These are phyloP conservation scores for Candida anglica DNA, from an alignment of 805 yeast genomes.

Conservation along the genomic window DNA sequence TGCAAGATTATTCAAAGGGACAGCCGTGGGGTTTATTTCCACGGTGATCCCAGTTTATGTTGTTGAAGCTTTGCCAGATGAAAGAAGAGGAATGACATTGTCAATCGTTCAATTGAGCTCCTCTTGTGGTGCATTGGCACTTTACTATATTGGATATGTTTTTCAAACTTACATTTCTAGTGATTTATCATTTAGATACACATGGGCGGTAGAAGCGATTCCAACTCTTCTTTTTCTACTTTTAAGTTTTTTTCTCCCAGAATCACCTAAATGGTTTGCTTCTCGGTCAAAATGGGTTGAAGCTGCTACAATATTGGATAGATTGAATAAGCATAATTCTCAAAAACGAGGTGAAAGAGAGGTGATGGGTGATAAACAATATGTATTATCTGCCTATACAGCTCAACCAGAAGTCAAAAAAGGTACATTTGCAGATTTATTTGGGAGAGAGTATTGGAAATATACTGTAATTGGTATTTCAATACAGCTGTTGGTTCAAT, in stretches of 20 bases:
- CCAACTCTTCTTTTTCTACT: constrained; percentile 17
- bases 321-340: constrained; percentile 12
- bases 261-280: constrained; percentile 28
- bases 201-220: constrained; percentile 16
- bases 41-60: constrained; percentile 28
- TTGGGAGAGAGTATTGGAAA: constrained; percentile 26
- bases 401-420: constrained; percentile 13
- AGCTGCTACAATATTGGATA: constrained; percentile 21
- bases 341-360: constrained; percentile 6
- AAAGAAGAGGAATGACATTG: constrained; percentile 18
- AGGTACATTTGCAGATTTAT: constrained; percentile 27
- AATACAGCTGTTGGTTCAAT: constrained; percentile 40
- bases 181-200: constrained; percentile 10
- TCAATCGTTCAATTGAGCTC: constrained; percentile 19
- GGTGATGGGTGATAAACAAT: constrained; percentile 13
- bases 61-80: constrained; percentile 21
- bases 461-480: constrained; percentile 34
- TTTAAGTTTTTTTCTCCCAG: constrained; percentile 20
- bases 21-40: constrained; percentile 27
- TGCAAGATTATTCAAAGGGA: constrained; percentile 27
- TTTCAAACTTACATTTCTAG: constrained; percentile 8
- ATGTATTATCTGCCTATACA: constrained; percentile 22
- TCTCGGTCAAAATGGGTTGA: constrained; percentile 29
- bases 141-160: constrained; percentile 12
- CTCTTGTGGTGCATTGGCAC: constrained; percentile 14